Base-by-base conservation (phyloP, 2,329 filamentous ascomycete genomes). In the Fragosphaeria purpurea region DNA sequence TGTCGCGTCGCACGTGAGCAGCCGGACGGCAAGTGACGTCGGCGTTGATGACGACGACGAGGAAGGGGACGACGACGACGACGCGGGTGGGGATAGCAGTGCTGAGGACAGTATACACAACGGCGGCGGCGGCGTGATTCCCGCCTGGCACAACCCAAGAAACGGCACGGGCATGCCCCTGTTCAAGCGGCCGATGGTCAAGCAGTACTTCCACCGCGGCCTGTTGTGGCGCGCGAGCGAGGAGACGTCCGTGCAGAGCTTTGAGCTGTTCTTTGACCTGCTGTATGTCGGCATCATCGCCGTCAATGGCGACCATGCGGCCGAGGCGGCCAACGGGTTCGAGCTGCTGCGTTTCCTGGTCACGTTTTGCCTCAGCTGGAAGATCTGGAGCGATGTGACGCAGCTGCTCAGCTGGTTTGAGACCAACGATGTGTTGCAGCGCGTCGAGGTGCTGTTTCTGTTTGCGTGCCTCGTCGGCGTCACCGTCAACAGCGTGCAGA, bases 151-250 rank as follows among this genome's bases (percentile, higher is more conserved):
- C 47, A 60, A 64, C 53, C 59, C 58, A 41, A 53, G 54, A 22
- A 65, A 67, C 52, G 74, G 65, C 50, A 63, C 59, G 45, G 69
- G 72, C 1, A 71, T 82, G 59, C 76, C 74, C 59, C 64, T 83
- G 52, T 80, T 78, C 60, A 77, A 77, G 60, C 72, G 70, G 54
- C 80, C 81, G 0, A 72, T 77, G 6, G 70, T 84, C 4, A 71
- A 79, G 52, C 81, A 84, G 65, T 83, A 83, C 64, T 83, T 83
- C 58, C 79, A 84, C 60, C 77, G 78, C 52, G 80, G 79, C 0
- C 68, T 84, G 10, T 63, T 85, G 7, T 84, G 80, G 80, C 70
- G 81, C 46, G 75, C 78, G 2, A 72, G 71, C 7, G 73, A 76
- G 47, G 66, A 70, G 22, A 77, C 79, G n/a, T 73, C 82, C 62